A percentile compares a stretch with the other conserved stretches of the same genome.
Conservation (phyloP, 2,329 filamentous ascomycete genomes). For the Fonsecaea nubica region DNA sequence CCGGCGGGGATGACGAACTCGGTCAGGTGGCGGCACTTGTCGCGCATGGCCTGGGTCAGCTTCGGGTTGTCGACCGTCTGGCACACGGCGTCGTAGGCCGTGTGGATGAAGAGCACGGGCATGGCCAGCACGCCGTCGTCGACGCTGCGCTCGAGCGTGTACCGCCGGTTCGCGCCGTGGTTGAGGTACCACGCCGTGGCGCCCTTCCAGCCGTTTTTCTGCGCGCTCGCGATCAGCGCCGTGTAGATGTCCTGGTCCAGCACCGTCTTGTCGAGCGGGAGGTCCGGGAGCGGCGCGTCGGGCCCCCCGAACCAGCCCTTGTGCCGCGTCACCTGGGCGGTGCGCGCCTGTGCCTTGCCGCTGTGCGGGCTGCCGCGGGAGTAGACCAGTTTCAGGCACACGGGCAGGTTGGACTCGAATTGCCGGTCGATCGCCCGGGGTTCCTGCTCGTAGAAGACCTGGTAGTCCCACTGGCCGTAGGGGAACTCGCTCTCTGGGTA, state of each 20-base stretch:
- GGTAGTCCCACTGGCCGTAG: conserved; percentile 35
- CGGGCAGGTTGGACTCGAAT: conserved; percentile 24
- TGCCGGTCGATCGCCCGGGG: conserved; percentile 14
- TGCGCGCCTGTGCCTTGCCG: conserved; percentile 10
- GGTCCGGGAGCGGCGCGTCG: conserved; percentile 19
- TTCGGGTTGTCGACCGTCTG: conserved; percentile 22
- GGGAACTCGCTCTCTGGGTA: conserved; percentile 54
- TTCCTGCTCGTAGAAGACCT: conserved; percentile 30
- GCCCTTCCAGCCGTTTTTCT: conserved; percentile 51
- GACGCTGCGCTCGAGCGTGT: conserved; percentile 50
- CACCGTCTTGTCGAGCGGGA: conserved; percentile 22
- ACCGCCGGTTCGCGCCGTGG: conserved; percentile 52
- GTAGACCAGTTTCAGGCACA: conserved; percentile 21
- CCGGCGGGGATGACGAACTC: conserved; percentile 43
- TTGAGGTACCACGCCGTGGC: conserved; percentile 54
- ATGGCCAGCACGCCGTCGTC: conserved; percentile 36
- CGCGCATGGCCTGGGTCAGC: conserved; percentile 23
- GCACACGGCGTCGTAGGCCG: conserved; percentile 26
- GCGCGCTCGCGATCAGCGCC: conserved; percentile 40
- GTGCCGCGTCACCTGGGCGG: conserved; percentile 40
- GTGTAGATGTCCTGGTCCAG: conserved; percentile 28
- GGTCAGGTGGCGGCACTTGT: conserved; percentile 20
- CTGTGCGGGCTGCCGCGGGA: conserved; percentile 5
- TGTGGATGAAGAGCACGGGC: conserved; percentile 32
- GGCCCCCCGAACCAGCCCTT: conserved; percentile 32